Conservation (phyloP, 495 filamentous ascomycete species). For the Hyphodiscus hymeniophilus region DNA sequence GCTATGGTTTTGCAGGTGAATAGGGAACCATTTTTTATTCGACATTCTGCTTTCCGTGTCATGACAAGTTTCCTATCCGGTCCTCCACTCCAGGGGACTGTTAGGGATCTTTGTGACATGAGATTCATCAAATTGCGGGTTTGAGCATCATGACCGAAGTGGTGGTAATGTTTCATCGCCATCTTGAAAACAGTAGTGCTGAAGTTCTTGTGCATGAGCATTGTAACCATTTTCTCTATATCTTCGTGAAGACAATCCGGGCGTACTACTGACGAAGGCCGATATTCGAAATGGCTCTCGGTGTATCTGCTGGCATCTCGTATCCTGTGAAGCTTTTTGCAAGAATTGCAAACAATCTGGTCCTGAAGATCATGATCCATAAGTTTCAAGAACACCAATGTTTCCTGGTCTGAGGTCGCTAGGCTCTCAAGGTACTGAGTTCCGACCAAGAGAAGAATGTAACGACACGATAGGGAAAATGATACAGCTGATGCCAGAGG, state of each 20-base stretch:
- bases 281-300: not conserved
- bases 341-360: conserved; percentile 10
- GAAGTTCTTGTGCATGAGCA: conserved; percentile 6
- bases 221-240: not conserved
- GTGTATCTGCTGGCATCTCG: conserved; percentile 10
- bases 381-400: conserved; percentile 14
- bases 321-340: conserved; percentile 15
- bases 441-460: conserved; percentile 12
- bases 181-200: conserved; percentile 16
- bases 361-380: conserved; percentile 10
- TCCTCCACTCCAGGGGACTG: not conserved
- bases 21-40: conserved; percentile 13
- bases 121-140: conserved; percentile 10
- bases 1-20: conserved; percentile 4
- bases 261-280: not conserved
- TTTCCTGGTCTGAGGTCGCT: conserved; percentile 5
- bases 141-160: conserved; percentile 12
- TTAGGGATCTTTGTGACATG: conserved; percentile 2
- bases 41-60: conserved; percentile 9
- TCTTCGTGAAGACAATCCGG: conserved; percentile 7
- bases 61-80: too few relatives aligned
- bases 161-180: conserved; percentile 12
- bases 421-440: conserved; percentile 11
- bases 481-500: conserved; percentile 10
- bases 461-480: conserved; percentile 14